Base-by-base conservation (phyloP, 192 early-diverging fungal genomes). In the Rhizoclosmatium sp. region DNA sequence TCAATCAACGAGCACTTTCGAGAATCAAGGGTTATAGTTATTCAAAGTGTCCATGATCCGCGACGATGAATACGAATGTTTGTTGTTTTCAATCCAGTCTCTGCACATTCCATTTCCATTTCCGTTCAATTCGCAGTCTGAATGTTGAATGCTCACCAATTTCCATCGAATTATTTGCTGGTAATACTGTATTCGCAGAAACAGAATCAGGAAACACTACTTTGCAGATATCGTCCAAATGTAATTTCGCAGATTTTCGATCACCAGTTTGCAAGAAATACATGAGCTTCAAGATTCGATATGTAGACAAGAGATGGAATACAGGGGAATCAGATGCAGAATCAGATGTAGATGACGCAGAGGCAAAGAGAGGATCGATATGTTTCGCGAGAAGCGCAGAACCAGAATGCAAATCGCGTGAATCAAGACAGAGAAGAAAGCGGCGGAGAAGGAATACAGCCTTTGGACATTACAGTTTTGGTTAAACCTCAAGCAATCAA, bases 361-460 rank as follows among this genome's bases (percentile, higher is more conserved):
- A 42, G 46, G 46, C 2, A n/a, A 60, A 75, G n/a, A 75, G 10
- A 9, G 73, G 73, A 64, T 75, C 73, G 41, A 75, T 2, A 7
- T 59, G n/a, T 7, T 31, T 64, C 7, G 46, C 23, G 44, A 75
- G 21, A 5, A 75, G 12, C 3, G 40, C 45, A 60, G 16, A 40
- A 58, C 31, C 42, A 40, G 19, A 9, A 46, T 4, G 7, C n/a
- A 4, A 12, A 75, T 75, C 73, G 45, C 73, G 73, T 5, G 46
- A 23, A 41, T 12, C 7, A n/a, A 75, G n/a, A 41, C 45, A 75
- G n/a, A 75, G 7, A 46, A 10, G 12, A 39, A 75, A 7, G 14
- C 56, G 48, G 16, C 60, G 58, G 4, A 75, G 45, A 9, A 75
- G 39, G 39, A 75, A 75, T 21, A 56, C 12, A 42, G n/a, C 42